Conservation (phyloP, 768 basidiomycete species). For the Plicaturopsis crispa region DNA sequence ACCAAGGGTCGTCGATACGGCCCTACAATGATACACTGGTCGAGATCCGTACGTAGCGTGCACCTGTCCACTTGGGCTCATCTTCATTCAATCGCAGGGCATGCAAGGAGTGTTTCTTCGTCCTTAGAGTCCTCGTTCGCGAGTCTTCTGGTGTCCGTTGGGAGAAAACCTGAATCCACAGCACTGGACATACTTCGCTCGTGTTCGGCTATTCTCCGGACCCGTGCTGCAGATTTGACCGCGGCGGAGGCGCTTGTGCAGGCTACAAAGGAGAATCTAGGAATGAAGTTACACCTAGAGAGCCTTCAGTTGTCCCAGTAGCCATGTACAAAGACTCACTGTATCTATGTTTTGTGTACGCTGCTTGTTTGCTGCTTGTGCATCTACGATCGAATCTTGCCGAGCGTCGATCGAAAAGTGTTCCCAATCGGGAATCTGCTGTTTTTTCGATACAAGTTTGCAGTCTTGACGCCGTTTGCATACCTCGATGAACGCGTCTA, state of each 20-base stretch:
- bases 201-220: constrained; percentile 39
- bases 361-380: too few relatives aligned
- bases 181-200: constrained; percentile 35
- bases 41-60: constrained; percentile 26
- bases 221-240: constrained; percentile 36
- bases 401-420: too few relatives aligned
- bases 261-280: constrained; percentile 41
- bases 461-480: too few relatives aligned
- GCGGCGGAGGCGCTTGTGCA: constrained; percentile 44
- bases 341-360: too few relatives aligned
- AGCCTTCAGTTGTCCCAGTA: too few relatives aligned
- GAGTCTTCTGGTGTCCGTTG: neutral
- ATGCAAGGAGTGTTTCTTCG: constrained; percentile 15
- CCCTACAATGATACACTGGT: constrained; percentile 35
- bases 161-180: constrained; percentile 25
- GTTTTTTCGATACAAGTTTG: constrained; percentile 29
- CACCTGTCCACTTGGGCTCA: neutral
- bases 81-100: constrained; percentile 3
- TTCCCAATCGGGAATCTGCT: constrained; percentile 28
- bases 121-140: constrained; percentile 1
- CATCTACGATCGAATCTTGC: too few relatives aligned
- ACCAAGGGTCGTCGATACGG: constrained; percentile 25
- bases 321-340: too few relatives aligned
- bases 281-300: constrained; percentile 17
- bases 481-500: constrained; percentile 22